These are phyloP conservation scores for Neonectria ditissima DNA, from an alignment of 2,329 filamentous ascomycete genomes.

Conservation along the genomic window DNA sequence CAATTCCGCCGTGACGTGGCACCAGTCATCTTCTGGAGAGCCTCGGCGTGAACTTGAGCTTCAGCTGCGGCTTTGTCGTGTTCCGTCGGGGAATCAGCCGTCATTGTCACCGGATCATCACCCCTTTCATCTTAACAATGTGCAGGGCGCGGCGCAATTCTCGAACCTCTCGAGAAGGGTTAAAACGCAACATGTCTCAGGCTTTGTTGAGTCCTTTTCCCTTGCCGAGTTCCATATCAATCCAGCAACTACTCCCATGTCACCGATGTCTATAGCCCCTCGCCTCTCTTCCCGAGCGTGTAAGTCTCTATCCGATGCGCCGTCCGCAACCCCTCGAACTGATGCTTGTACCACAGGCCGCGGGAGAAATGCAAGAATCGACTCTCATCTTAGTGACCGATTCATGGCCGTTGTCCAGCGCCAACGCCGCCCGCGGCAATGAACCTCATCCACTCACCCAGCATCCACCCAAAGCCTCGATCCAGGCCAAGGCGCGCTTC, in stretches of 20 bases:
- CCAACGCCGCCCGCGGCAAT: not conserved
- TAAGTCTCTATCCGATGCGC: not conserved
- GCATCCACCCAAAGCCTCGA: not conserved
- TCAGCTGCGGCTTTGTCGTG: not conserved
- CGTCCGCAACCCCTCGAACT: not conserved
- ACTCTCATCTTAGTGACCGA: not conserved
- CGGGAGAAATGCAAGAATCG: not conserved
- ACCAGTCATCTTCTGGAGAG: not conserved
- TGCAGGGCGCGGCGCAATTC: not conserved
- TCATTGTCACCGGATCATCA: not conserved
- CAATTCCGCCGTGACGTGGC: not conserved
- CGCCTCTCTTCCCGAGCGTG: constrained; percentile 4
- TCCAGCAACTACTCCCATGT: not conserved
- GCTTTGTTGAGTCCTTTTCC: not conserved
- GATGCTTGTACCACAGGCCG: not conserved
- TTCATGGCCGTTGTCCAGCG: constrained; percentile 2
- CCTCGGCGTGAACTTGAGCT: not conserved
- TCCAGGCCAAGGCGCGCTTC: constrained; percentile 2
- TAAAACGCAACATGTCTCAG: not conserved
- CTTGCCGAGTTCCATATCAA: not conserved
- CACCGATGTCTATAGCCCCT: not conserved
- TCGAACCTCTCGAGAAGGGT: not conserved
- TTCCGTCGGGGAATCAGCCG: not conserved
- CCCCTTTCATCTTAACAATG: not conserved
- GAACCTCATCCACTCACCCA: not conserved